phyloP scores from a whole-genome alignment of 331 rosid species.

The Telfairia occidentalis region DNA sequence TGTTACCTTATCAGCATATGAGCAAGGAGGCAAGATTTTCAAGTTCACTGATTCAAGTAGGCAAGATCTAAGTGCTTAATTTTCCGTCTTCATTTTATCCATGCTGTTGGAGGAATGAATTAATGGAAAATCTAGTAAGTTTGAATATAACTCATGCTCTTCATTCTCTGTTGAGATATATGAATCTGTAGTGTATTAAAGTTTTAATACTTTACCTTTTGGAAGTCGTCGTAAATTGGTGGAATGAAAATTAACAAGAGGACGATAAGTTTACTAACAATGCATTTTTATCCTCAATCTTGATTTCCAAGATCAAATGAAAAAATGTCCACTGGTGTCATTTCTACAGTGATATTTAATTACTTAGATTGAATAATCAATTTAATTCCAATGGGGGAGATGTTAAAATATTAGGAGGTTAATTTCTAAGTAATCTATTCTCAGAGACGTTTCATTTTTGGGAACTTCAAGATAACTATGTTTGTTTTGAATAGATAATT shows the following conservation, averaged over 20 bases:
- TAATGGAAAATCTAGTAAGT: too few species aligned
- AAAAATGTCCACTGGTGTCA: background rate
- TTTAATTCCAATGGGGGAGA: too few species aligned
- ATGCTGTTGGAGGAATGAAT: too few species aligned
- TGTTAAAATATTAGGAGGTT: too few species aligned
- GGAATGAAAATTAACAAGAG: background rate
- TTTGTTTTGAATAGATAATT: too few species aligned
- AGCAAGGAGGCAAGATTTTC: constrained; percentile 27
- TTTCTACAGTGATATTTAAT: background rate
- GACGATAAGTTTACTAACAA: background rate
- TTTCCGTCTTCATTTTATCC: background rate
- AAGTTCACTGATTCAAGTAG: background rate
- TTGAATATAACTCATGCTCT: background rate
- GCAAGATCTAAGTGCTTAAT: background rate
- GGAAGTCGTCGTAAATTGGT: background rate
- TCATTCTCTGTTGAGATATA: background rate
- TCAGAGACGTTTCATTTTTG: too few species aligned
- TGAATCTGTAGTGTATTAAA: background rate
- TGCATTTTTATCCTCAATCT: background rate
- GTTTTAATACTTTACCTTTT: background rate
- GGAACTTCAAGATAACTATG: too few species aligned
- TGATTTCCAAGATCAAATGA: background rate
- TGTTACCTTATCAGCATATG: constrained; percentile 50
- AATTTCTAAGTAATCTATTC: too few species aligned
- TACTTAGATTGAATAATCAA: too few species aligned